Percentiles rank a stretch among this genome's conserved stretches.
These are phyloP conservation scores for Trametes coccinea DNA, from an alignment of 768 basidiomycete genomes.

Conservation along the genomic window DNA sequence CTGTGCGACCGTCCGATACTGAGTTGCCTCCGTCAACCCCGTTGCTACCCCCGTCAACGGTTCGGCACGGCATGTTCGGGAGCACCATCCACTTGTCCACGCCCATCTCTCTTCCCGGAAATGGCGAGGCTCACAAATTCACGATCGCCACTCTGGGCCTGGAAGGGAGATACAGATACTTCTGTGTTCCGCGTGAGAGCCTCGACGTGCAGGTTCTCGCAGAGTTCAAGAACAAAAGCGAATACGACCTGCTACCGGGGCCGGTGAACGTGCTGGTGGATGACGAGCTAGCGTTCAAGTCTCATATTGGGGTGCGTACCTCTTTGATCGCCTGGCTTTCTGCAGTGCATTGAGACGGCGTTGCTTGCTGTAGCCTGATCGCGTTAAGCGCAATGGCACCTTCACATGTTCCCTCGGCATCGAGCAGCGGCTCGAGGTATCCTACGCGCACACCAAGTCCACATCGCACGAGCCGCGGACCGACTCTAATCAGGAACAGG, in stretches of 20 bases:
- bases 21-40: too few relatives aligned
- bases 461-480: too few relatives aligned
- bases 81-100: too few relatives aligned
- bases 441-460: too few relatives aligned
- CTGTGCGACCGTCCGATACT: too few relatives aligned
- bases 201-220: constrained; percentile 48
- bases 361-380: neutral
- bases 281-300: constrained; percentile 56
- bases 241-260: constrained; percentile 56
- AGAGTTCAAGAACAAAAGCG: constrained; percentile 56
- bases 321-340: neutral
- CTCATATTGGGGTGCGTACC: constrained; percentile 42
- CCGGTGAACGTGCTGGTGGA: constrained; percentile 56
- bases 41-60: too few relatives aligned
- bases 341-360: neutral
- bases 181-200: constrained; percentile 51
- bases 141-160: constrained; percentile 53
- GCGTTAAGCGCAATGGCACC: constrained; percentile 49
- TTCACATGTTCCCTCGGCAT: constrained; percentile 57
- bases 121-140: constrained; percentile 56
- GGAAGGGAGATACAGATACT: constrained; percentile 36
- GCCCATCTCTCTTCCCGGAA: constrained; percentile 51
- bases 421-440: too few relatives aligned
- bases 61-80: too few relatives aligned
- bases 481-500: too few relatives aligned